Evolutionary conservation across 768 basidiomycete species (phyloP).

Genomic region (Phlegmacium glaucopus): DNA sequence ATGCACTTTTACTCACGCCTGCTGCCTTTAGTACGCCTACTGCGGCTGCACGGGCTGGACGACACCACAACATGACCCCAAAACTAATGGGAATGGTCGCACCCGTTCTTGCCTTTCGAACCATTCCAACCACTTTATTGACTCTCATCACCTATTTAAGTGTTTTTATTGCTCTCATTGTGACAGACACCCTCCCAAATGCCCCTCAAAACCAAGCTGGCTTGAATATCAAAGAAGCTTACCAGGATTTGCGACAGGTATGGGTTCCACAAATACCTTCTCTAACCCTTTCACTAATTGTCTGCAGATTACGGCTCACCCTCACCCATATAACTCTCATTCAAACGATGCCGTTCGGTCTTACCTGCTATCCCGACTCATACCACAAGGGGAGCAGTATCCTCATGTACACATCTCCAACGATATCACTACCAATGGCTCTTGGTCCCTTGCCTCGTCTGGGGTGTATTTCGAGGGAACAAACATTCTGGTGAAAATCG

Average conservation of each 20-base stretch:
- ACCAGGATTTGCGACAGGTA: slow-evolving; percentile 55
- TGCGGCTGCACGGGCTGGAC: too few relatives aligned
- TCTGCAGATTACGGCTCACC: slow-evolving; percentile 55
- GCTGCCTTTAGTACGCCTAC: too few relatives aligned
- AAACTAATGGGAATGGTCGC: slow-evolving; percentile 9
- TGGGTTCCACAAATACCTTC: slow-evolving; percentile 9
- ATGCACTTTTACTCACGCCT: too few relatives aligned
- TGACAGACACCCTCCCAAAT: slow-evolving; percentile 45
- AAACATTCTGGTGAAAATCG: slow-evolving; percentile 63
- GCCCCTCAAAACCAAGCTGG: slow-evolving; percentile 42
- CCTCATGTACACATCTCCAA: slow-evolving; percentile 39
- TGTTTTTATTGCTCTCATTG: slow-evolving; percentile 43
- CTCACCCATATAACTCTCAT: slow-evolving; percentile 78
- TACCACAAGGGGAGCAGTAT: slow-evolving; percentile 38
- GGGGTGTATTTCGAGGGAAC: slow-evolving; percentile 60
- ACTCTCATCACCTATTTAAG: slow-evolving; percentile 44
- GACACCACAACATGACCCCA: not conserved
- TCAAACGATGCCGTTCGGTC: slow-evolving; percentile 65
- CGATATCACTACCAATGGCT: slow-evolving; percentile 42
- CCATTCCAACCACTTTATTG: slow-evolving; percentile 32
- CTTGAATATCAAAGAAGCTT: slow-evolving; percentile 51
- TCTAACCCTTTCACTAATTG: not conserved
- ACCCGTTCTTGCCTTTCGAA: slow-evolving; percentile 23
- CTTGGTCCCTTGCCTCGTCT: slow-evolving; percentile 33
- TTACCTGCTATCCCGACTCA: slow-evolving; percentile 55